Base-by-base conservation (phyloP, 345 rosid genomes). In the Ailanthus altissimus region DNA sequence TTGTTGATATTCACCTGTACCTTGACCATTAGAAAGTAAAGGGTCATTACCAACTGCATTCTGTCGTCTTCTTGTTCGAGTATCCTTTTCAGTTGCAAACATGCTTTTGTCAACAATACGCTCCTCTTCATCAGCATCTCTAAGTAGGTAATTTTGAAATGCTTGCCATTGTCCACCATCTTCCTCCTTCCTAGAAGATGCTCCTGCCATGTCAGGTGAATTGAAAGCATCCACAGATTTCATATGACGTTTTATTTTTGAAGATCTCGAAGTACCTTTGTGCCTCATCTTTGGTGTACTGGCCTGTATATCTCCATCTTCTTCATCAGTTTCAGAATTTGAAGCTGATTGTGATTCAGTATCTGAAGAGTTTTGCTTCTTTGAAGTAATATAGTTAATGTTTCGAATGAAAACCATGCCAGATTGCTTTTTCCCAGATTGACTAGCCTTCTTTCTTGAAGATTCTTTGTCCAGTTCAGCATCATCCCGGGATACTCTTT, bases 151-250 rank as follows among this genome's bases (percentile, higher is more conserved):
- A 73, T 71, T 89, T 87, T 96, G 98, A 88, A 96, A 96, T 53
- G 97, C 98, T 73, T 89, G 89, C 99, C 99, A 96, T 42, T 93
- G 83, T 46, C 82, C 97, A 72, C 90, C 88, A 81, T 84, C 93
- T 72, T 80, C 83, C 79, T 83, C 94, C 77, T 85, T 86, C 74
- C 85, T 83, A 59, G 84, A 63, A 51, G 74, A 46, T 45, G 74
- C 78, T 82, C 80, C 88, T 50, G 80, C 88, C 81, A 67, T 83
- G 72, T 74, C 78, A 67, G 70, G 80, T 49, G 77, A 73, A 64
- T 77, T 77, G 42, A 63, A 56, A 32, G 72, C 70, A 80, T 81
- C 83, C 72, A 61, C 36, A 42, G 88, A 77, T 73, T 71, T 81
- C 32, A 46, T 38, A 77, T 59, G 73, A 57, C 64, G 75, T 46